Evolutionary conservation across 1,139 yeast genomes (phyloP).

Genomic region (Geotrichum klebahnii): DNA sequence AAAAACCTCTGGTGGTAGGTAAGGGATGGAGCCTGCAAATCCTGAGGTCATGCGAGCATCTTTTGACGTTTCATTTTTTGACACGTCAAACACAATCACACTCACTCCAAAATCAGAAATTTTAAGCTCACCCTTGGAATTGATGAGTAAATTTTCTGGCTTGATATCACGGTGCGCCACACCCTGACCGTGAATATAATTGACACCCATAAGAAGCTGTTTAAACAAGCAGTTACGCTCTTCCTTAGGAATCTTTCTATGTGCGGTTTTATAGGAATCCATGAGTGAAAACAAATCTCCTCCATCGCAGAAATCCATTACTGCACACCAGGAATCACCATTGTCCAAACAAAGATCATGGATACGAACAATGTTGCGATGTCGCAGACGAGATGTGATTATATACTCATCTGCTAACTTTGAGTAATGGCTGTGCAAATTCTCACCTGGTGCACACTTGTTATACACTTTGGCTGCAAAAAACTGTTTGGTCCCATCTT

Average conservation of each 20-base stretch:
- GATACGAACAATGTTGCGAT: slow-evolving; percentile 64
- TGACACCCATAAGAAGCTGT: slow-evolving; percentile 68
- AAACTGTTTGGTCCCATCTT: slow-evolving; percentile 28
- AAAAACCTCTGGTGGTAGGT: slow-evolving; percentile 84
- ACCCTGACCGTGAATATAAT: slow-evolving; percentile 65
- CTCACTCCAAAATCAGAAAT: slow-evolving; percentile 57
- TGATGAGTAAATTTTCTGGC: slow-evolving; percentile 65
- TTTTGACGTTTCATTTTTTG: slow-evolving; percentile 14
- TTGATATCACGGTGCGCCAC: slow-evolving; percentile 71
- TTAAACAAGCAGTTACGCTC: slow-evolving; percentile 64
- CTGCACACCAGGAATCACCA: slow-evolving; percentile 50
- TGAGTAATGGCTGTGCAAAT: slow-evolving; percentile 56
- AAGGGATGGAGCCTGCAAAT: slow-evolving; percentile 68
- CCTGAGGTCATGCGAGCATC: slow-evolving; percentile 22
- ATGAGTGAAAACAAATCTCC: slow-evolving; percentile 68
- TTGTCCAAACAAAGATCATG: slow-evolving; percentile 49
- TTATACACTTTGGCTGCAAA: slow-evolving; percentile 74
- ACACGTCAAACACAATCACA: slow-evolving; percentile 19
- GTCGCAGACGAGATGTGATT: slow-evolving; percentile 64
- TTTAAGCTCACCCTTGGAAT: slow-evolving; percentile 64
- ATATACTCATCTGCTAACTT: slow-evolving; percentile 74
- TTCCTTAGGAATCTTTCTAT: slow-evolving; percentile 30
- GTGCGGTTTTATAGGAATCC: slow-evolving; percentile 35
- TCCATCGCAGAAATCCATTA: slow-evolving; percentile 73
- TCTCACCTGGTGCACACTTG: slow-evolving; percentile 45